A percentile compares a stretch with the other conserved stretches of the same genome.
phyloP scores from a whole-genome alignment of 208 protist species.

The Borovskyia barvae region DNA sequence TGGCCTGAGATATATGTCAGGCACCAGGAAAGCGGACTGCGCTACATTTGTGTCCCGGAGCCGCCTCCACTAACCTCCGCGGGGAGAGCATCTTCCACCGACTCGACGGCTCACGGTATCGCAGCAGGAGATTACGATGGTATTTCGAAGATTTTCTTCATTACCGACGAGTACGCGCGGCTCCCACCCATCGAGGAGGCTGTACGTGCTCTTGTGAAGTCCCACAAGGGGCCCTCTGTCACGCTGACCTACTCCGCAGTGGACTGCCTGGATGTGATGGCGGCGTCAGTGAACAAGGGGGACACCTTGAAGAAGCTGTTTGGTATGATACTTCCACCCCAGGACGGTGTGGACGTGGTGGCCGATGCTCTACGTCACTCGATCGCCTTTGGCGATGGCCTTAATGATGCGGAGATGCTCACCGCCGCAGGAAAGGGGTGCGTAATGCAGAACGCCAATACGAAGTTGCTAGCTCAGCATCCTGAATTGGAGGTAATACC shows the following conservation, averaged over 20 bases:
- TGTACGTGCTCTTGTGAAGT: conserved; percentile 5
- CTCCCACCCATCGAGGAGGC: conserved; percentile 16
- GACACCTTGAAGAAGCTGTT: conserved; percentile 27
- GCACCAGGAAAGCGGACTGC: conserved; percentile 39
- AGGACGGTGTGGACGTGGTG: conserved; percentile 14
- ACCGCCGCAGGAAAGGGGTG: conserved; percentile 38
- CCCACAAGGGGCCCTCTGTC: neutral
- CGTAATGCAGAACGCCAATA: conserved; percentile 50
- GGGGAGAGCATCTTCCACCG: neutral
- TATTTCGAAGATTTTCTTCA: conserved; percentile 47
- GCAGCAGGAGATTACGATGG: conserved; percentile 28
- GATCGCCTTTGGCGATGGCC: conserved; percentile 59
- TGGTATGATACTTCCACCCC: neutral
- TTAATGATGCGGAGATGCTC: conserved; percentile 62
- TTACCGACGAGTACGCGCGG: conserved; percentile 16
- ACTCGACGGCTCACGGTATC: conserved; percentile 4
- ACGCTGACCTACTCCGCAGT: conserved; percentile 35
- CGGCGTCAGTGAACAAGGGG: conserved; percentile 30
- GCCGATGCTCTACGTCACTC: conserved; percentile 19
- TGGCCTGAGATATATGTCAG: conserved; percentile 36
- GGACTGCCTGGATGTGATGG: conserved; percentile 43
- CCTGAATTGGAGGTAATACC: conserved; percentile 42
- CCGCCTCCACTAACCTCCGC: conserved; percentile 1
- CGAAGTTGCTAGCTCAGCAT: conserved; percentile 31
- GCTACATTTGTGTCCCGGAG: conserved; percentile 16